Evolutionary conservation across 2,329 filamentous ascomycete genomes (phyloP).

Genomic region (Xylaria arbuscula): DNA sequence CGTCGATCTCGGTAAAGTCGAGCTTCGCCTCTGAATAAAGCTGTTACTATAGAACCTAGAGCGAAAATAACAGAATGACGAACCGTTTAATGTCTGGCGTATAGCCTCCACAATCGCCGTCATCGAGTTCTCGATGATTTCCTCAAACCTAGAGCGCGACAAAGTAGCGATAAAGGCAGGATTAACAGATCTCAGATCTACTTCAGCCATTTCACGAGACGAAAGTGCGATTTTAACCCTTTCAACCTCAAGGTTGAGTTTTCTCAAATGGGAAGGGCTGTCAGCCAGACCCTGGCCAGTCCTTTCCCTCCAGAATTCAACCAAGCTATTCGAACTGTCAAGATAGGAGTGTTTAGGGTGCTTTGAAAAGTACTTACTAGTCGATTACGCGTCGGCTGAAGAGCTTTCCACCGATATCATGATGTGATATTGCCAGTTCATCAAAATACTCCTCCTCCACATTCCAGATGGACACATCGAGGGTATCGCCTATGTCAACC

Average conservation of each 20-base stretch:
- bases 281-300: background rate
- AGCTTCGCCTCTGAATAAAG: conserved; percentile 4
- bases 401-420: background rate
- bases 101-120: background rate
- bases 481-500: conserved; percentile 11
- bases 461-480: conserved; percentile 5
- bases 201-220: background rate
- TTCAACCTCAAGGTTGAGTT: conserved; percentile 5
- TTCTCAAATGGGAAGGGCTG: background rate
- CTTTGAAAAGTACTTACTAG: background rate
- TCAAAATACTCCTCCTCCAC: background rate
- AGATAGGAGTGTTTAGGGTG: background rate
- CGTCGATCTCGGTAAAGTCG: conserved; percentile 1
- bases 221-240: conserved; percentile 8
- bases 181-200: background rate
- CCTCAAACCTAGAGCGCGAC: background rate
- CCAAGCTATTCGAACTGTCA: background rate
- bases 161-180: background rate
- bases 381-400: background rate
- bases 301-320: background rate
- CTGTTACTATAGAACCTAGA: background rate
- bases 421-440: background rate
- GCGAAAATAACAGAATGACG: background rate
- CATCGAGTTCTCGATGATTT: background rate
- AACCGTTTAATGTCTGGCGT: background rate